Evolutionary conservation across 345 rosid genomes (phyloP), one percentile per base, ranked within the genome.

Genomic region (Corymbia maculata): DNA sequence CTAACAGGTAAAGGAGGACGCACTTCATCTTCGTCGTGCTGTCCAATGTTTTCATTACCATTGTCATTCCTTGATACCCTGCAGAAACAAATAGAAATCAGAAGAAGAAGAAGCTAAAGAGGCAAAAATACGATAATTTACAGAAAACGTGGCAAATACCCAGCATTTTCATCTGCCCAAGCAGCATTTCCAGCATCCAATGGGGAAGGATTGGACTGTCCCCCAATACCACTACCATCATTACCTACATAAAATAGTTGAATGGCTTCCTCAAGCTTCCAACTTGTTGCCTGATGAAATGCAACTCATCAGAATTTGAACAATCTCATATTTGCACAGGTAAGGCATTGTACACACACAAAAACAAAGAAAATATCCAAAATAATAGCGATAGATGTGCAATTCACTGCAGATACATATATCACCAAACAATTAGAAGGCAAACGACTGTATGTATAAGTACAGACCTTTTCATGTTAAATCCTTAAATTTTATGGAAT

Each of bases 241-340:
- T 93, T 94, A 87, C 98, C 99, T 44, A 97, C 94, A 93, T 93
- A 98, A 90, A 98, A 98, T 70, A 98, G 93, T 95, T 98, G 99
- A 88, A 98, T 52, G 82, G 99, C 99, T 86, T 97, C 99, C 59
- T 98, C 99, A 89, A 98, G 97, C 87, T 95, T 95, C 99, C 99
- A 98, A 91, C 95, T 93, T 30, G 99, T 98, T 13, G 99, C 98
- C 99, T 98, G 89, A 89, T 92, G 52, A 32, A 88, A 75, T 50
- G 16, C 10, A 75, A 22, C 49, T 75, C 24, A 75, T 75, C 14
- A 75, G 84, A 75, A 42, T 75, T 75, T 8, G 28, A 75, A 42
- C 82, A 75, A 75, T 75, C 26, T 42, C 2, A 26, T 19, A 9
- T 75, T 75, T 36, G 22, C 49, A 21, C 84, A 75, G 49, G 42